Percentiles rank a stretch among this genome's conserved stretches.
phyloP scores from a whole-genome alignment of 1,139 yeast genomes.

The Ogataea hybrid region DNA sequence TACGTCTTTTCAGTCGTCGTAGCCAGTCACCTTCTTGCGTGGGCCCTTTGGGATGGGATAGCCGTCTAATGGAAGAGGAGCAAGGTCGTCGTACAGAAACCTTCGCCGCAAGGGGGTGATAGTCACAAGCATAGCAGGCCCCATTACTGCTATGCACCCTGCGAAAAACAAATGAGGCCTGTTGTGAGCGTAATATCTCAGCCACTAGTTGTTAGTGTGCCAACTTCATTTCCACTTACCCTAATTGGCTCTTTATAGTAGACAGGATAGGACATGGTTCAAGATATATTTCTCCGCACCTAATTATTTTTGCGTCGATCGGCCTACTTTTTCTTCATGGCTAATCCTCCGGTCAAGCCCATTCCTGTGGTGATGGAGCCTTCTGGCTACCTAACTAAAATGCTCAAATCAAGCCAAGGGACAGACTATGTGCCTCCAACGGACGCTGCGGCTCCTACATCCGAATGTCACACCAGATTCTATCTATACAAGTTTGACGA shows the following conservation, averaged over 20 bases:
- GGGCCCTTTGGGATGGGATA: constrained; percentile 67
- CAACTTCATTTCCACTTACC: constrained; percentile 39
- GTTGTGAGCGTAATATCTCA: constrained; percentile 75
- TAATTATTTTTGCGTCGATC: constrained; percentile 6
- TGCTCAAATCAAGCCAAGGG: background rate
- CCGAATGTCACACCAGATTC: constrained; percentile 8
- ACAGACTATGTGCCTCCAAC: constrained; percentile 23
- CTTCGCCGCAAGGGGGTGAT: constrained; percentile 72
- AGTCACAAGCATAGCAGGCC: constrained; percentile 59
- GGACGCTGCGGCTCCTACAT: constrained; percentile 21
- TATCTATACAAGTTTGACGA: constrained; percentile 19
- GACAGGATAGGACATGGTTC: constrained; percentile 42
- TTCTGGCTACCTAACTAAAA: constrained; percentile 23
- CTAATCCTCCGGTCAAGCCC: constrained; percentile 1
- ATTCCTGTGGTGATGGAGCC: constrained; percentile 26
- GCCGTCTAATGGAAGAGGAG: constrained; percentile 57
- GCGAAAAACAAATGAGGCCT: constrained; percentile 77
- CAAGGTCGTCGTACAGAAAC: constrained; percentile 64
- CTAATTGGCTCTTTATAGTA: constrained; percentile 63
- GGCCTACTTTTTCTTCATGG: constrained; percentile 2
- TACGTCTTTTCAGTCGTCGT: constrained; percentile 41
- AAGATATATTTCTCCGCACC: constrained; percentile 4
- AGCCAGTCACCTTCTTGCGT: constrained; percentile 54
- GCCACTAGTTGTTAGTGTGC: constrained; percentile 47
- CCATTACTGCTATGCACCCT: constrained; percentile 63